Evolutionary conservation across 306 rosid species (phyloP).

Genomic region (Rubus idaeus): DNA sequence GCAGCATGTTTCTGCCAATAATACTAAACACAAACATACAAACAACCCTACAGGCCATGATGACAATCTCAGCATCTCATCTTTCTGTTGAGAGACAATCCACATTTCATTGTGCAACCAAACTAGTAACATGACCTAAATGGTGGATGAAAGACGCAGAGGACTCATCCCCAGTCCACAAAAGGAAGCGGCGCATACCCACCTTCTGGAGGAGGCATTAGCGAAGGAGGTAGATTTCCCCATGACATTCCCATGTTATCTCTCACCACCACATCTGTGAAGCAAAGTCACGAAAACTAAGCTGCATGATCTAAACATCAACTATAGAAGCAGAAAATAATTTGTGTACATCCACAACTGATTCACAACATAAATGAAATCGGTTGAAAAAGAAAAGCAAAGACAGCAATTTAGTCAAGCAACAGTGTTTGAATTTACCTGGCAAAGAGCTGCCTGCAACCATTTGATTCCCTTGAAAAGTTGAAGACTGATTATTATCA

Average conservation of each 20-base stretch:
- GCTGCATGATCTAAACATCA: background rate
- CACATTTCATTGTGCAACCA: background rate
- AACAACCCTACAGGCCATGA: background rate
- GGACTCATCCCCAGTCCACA: conserved; percentile 61
- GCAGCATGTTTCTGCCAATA: background rate
- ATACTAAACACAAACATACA: background rate
- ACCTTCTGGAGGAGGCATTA: conserved; percentile 68
- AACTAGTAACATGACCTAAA: background rate
- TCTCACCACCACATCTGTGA: conserved; percentile 45
- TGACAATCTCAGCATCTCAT: conserved; percentile 2
- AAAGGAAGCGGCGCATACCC: conserved; percentile 55
- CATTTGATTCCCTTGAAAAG: conserved; percentile 26
- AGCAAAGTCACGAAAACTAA: conserved; percentile 7
- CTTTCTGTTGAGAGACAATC: background rate
- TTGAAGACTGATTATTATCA: conserved; percentile 32
- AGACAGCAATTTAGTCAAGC: background rate
- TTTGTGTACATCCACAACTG: background rate
- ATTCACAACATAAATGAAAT: background rate
- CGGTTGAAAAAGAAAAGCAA: background rate
- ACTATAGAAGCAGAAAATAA: background rate
- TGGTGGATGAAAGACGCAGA: background rate
- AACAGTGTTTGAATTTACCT: conserved; percentile 34
- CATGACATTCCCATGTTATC: conserved; percentile 49
- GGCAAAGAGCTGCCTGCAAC: conserved; percentile 28
- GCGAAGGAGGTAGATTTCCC: conserved; percentile 77